Evolutionary conservation across 2,329 filamentous ascomycete species (phyloP).

Genomic region (Parastagonospora avenae): DNA sequence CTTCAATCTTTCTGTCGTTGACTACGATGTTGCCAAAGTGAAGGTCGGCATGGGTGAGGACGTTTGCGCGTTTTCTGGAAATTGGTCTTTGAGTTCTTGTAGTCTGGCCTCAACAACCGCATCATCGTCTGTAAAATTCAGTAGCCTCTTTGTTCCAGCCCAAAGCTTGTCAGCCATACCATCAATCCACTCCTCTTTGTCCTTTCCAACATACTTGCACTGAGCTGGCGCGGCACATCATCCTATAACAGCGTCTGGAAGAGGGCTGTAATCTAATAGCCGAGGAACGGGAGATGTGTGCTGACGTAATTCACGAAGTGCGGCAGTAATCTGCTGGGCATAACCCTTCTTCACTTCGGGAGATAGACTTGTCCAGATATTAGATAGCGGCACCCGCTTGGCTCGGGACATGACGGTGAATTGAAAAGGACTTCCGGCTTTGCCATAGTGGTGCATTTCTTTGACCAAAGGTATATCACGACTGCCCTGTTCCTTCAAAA

Average conservation of each 20-base stretch:
- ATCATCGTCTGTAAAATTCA: background rate
- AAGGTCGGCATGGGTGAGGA: slow-evolving; percentile 18
- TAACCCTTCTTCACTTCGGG: slow-evolving; percentile 5
- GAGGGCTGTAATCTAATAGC: slow-evolving; percentile 10
- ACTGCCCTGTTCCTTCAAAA: background rate
- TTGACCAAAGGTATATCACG: slow-evolving; percentile 9
- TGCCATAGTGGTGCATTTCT: slow-evolving; percentile 3
- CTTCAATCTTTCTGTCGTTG: slow-evolving; percentile 9
- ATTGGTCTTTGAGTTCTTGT: slow-evolving; percentile 4
- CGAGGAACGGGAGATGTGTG: slow-evolving; percentile 9
- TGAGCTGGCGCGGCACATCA: background rate
- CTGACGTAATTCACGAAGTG: slow-evolving; percentile 11
- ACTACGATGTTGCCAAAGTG: slow-evolving; percentile 17
- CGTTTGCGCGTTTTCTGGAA: slow-evolving; percentile 5
- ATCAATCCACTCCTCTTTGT: slow-evolving; percentile 14
- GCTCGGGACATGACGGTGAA: slow-evolving; percentile 9
- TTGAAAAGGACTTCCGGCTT: background rate
- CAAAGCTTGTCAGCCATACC: slow-evolving; percentile 10
- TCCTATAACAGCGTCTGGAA: slow-evolving; percentile 8
- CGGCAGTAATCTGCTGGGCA: slow-evolving; percentile 8
- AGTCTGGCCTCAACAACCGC: slow-evolving; percentile 5
- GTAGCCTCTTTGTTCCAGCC: background rate
- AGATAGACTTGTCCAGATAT: slow-evolving; percentile 6
- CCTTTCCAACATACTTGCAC: slow-evolving; percentile 10
- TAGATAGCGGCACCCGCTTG: slow-evolving; percentile 1